Conservation (phyloP, 2,329 filamentous ascomycete genomes). For the Blastomyces percursus region DNA sequence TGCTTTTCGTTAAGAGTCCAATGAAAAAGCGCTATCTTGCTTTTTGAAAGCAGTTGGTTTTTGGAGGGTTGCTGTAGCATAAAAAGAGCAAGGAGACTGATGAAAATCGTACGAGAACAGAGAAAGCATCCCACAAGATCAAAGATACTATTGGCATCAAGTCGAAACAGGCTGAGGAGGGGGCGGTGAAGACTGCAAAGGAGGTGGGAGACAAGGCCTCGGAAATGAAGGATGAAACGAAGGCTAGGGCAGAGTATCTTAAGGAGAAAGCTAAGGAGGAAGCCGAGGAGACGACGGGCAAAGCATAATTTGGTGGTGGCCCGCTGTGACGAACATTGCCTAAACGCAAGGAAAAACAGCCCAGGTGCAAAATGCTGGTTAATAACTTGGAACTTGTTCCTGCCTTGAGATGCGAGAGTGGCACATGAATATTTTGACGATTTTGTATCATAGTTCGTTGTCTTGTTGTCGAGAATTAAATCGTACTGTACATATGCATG, state of each 20-base stretch:
- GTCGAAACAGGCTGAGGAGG: conserved; percentile 30
- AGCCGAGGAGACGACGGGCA: conserved; percentile 19
- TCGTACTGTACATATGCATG: neutral
- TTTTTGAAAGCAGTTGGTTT: neutral
- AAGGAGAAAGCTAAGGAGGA: conserved; percentile 20
- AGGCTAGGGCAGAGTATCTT: conserved; percentile 26
- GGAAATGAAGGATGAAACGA: conserved; percentile 14
- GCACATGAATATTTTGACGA: neutral
- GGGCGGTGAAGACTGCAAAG: conserved; percentile 21
- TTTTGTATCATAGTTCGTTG: conserved; percentile 2
- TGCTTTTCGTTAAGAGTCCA: neutral
- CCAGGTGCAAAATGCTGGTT: neutral
- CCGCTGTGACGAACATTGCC: neutral
- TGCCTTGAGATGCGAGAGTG: neutral
- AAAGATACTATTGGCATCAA: conserved; percentile 34
- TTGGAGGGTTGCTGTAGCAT: neutral
- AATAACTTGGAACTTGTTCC: neutral
- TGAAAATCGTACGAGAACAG: conserved; percentile 25
- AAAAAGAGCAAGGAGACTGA: conserved; percentile 4
- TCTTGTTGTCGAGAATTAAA: neutral
- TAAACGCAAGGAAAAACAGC: neutral
- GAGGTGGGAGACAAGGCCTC: conserved; percentile 20
- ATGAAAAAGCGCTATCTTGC: neutral
- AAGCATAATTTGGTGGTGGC: conserved; percentile 10
- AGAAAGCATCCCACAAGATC: conserved; percentile 39